phyloP scores from a whole-genome alignment of 2,329 filamentous ascomycete genomes.

The Curvularia lunata region DNA sequence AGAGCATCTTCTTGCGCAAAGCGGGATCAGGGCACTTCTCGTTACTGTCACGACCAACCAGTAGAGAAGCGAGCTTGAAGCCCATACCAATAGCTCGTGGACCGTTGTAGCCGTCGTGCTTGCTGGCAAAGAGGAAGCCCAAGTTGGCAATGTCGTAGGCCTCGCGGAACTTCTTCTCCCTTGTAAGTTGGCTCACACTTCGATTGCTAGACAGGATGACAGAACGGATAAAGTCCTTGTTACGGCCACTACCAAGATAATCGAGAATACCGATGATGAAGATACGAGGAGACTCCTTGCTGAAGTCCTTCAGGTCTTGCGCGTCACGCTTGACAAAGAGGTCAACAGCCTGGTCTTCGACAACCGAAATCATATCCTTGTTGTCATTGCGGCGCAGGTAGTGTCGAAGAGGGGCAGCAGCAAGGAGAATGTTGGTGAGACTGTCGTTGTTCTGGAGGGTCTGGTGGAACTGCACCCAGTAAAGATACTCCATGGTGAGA shows the following conservation, averaged over 20 bases:
- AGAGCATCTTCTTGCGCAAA: constrained; percentile 50
- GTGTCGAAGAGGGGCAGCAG: constrained; percentile 41
- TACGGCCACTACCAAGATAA: constrained; percentile 37
- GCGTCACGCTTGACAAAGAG: constrained; percentile 40
- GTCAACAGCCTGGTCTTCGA: constrained; percentile 36
- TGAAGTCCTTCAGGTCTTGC: constrained; percentile 35
- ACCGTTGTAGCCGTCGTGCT: constrained; percentile 43
- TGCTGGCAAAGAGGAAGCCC: constrained; percentile 41
- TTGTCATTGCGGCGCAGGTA: constrained; percentile 35
- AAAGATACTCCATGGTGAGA: constrained; percentile 48
- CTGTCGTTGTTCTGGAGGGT: constrained; percentile 46
- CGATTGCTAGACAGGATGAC: constrained; percentile 39
- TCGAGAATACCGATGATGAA: constrained; percentile 42
- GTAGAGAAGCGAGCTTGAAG: constrained; percentile 46
- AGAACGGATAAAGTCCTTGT: constrained; percentile 37
- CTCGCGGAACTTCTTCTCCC: constrained; percentile 41
- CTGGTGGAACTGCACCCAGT: constrained; percentile 41
- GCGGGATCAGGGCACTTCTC: constrained; percentile 40
- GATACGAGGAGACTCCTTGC: constrained; percentile 39
- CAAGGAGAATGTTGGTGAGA: constrained; percentile 43
- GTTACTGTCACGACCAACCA: constrained; percentile 37
- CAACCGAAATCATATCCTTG: constrained; percentile 30
- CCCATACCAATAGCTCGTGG: constrained; percentile 46
- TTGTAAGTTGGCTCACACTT: constrained; percentile 32
- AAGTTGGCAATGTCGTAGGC: constrained; percentile 45